Evolutionary conservation across 352 stramenopile genomes (phyloP), one percentile per base, ranked within the genome.

Genomic region (Globisporangium solare): DNA sequence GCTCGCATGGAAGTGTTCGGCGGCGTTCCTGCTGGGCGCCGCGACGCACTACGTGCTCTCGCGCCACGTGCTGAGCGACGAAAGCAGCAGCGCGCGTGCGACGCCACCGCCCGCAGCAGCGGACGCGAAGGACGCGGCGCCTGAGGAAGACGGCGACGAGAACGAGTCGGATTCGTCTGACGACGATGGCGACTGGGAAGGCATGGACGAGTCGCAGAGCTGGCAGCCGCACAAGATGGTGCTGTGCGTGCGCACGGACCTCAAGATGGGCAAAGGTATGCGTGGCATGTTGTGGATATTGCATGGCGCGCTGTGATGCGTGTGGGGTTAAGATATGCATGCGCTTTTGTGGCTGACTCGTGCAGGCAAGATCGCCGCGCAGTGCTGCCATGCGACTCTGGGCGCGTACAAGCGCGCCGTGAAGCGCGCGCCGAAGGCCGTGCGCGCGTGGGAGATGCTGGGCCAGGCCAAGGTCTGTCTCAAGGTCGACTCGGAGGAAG

Each of bases 251-350:
- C 95, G 96, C 62, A 96, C 86, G 35, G 85, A 97, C 71, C 74
- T 99, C 43, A 94, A 92, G 66, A 99, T 99, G 95, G 90, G 91
- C 65, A 98, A 98, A 78, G 95, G 94, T 87, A 84, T 73, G 70
- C 10, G 39, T 71, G 87, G 54, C 46, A 6, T 18, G 42, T 35
- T 40, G 42, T 31, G 24, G 20, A 24, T 42, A 14, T 51, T 51
- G 10, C 14, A 17, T 22, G n/a, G 22, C n/a, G n/a, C n/a, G 20
- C 6, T 6, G 7, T 46, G 21, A 17, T 31, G 24, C 24, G 24
- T 5, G 5, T 35, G 27, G 27, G 27, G 3, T 45, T n/a, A n/a
- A n/a, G 35, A 54, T 13, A 14, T 21, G 20, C n/a, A 24, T 43
- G 7, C 37, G 20, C 8, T 60, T 60, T 2, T 32, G 18, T 53